Evolutionary conservation across 2,329 filamentous ascomycete genomes (phyloP), one percentile per base, ranked within the genome.

Genomic region (Penicillium sp.): DNA sequence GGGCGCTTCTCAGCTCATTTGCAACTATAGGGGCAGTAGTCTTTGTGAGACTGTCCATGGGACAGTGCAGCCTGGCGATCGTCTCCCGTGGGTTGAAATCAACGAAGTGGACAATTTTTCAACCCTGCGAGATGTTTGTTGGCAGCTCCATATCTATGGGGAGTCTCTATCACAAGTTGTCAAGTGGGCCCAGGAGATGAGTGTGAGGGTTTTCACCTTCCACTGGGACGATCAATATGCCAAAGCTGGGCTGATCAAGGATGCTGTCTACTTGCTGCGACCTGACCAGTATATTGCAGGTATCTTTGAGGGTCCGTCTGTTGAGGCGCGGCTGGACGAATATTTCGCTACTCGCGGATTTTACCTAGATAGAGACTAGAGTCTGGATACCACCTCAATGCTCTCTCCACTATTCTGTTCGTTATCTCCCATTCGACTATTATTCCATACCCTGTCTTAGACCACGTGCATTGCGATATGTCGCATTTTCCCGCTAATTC

Each of bases 11-110:
- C 68, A 76, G 59, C 64, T 76, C 21, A 61, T 66, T 17, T 65
- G 77, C 41, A 64, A 63, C 24, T 77, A 77, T 56, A 65, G 72
- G 9, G 53, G 61, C 1, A 74, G 69, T 48, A 43, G 60, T 2
- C 57, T 76, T n/a, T 57, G 34, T 15, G 47, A 44, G 33, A 1
- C 22, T 10, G 66, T 71, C 2, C 62, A 61, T 1, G 54, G 51
- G 2, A 71, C 56, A 0, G 55, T 78, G 2, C 65, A 67, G 38
- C 74, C 75, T 29, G 77, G 77, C 2, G 72, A 77, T 56, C 70
- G 77, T 13, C 63, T 74, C 4, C 70, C 70, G 2, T 67, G 64
- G 64, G 61, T 51, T 2, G 52, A 53, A 21, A 61, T 57, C 1
- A 56, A 57, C 2, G 43, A 51, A 2, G 29, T 48, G 2, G 64